phyloP scores from a whole-genome alignment of 1,284 basidiomycete genomes.

The Gastroboletus turbinatus region DNA sequence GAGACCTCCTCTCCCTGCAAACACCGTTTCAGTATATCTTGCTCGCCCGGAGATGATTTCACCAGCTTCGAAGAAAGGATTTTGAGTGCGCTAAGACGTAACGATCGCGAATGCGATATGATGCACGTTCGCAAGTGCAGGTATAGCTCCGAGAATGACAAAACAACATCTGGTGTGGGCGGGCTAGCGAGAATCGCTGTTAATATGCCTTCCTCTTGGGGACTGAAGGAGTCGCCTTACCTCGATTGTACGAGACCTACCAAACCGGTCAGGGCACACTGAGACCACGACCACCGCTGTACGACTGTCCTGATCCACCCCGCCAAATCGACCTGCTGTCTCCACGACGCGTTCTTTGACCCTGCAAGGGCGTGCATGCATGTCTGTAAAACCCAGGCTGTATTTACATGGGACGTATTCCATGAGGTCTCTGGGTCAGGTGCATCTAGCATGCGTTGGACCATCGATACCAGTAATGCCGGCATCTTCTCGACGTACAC shows the following conservation, averaged over 20 bases:
- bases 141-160: conserved; percentile 49
- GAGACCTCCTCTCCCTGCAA: conserved; percentile 73
- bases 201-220: not conserved
- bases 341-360: conserved; percentile 41
- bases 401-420: conserved; percentile 39
- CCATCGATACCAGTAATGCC: conserved; percentile 47
- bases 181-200: conserved; percentile 8
- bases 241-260: conserved; percentile 49
- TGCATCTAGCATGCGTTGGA: conserved; percentile 44
- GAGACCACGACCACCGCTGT: conserved; percentile 58
- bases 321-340: conserved; percentile 42
- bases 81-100: conserved; percentile 56
- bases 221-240: conserved; percentile 32
- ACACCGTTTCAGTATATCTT: conserved; percentile 63
- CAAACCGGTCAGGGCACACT: conserved; percentile 54
- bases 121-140: conserved; percentile 44
- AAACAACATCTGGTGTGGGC: conserved; percentile 23
- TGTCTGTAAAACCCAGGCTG: conserved; percentile 53
- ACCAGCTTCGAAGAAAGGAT: conserved; percentile 52
- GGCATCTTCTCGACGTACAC: conserved; percentile 47
- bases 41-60: conserved; percentile 41
- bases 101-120: conserved; percentile 56
- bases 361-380: conserved; percentile 47
- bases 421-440: conserved; percentile 37
- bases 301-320: conserved; percentile 48